Percentiles rank a stretch among this genome's conserved stretches.
These are phyloP conservation scores for Globisporangium irregulare DNA, from an alignment of 352 stramenopile species.

Conservation along the genomic window DNA sequence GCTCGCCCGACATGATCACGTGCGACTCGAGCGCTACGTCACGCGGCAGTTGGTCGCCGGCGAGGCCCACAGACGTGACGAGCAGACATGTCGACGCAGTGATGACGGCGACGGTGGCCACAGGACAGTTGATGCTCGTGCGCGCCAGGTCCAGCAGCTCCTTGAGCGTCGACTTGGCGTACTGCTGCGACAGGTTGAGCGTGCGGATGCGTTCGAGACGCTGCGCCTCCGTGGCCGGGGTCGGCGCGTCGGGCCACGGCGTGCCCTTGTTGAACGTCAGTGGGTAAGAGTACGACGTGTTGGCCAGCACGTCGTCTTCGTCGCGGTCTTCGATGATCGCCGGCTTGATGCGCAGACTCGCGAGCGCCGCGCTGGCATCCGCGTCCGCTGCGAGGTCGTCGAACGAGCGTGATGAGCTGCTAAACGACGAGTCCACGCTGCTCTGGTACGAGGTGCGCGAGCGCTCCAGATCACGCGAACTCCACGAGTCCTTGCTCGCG, in stretches of 20 bases:
- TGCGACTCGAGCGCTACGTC: slow-evolving; percentile 75
- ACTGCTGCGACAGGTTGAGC: slow-evolving; percentile 76
- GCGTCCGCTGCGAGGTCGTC: slow-evolving; percentile 13
- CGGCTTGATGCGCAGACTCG: slow-evolving; percentile 18
- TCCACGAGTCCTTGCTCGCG: slow-evolving; percentile 30
- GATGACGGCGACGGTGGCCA: slow-evolving; percentile 69
- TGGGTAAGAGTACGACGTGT: slow-evolving; percentile 60
- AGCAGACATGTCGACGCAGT: slow-evolving; percentile 72
- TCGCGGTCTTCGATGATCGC: slow-evolving; percentile 28
- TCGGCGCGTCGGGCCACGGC: slow-evolving; percentile 69
- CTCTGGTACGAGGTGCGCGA: slow-evolving; percentile 22
- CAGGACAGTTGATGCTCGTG: slow-evolving; percentile 64
- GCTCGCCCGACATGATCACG: slow-evolving; percentile 70
- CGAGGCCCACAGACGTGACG: slow-evolving; percentile 69
- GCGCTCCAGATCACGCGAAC: slow-evolving; percentile 22
- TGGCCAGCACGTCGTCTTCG: slow-evolving; percentile 56
- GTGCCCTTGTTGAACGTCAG: slow-evolving; percentile 74
- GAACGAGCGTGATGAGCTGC: slow-evolving; percentile 21
- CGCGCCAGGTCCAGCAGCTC: slow-evolving; percentile 72
- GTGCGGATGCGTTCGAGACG: slow-evolving; percentile 57
- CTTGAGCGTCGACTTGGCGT: slow-evolving; percentile 67
- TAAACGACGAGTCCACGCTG: slow-evolving; percentile 21
- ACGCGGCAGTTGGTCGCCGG: slow-evolving; percentile 72
- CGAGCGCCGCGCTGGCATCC: slow-evolving; percentile 15
- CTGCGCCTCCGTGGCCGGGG: slow-evolving; percentile 48